Conservation (phyloP, 2,329 filamentous ascomycete species). For the Pseudogymnoascus verrucosus region DNA sequence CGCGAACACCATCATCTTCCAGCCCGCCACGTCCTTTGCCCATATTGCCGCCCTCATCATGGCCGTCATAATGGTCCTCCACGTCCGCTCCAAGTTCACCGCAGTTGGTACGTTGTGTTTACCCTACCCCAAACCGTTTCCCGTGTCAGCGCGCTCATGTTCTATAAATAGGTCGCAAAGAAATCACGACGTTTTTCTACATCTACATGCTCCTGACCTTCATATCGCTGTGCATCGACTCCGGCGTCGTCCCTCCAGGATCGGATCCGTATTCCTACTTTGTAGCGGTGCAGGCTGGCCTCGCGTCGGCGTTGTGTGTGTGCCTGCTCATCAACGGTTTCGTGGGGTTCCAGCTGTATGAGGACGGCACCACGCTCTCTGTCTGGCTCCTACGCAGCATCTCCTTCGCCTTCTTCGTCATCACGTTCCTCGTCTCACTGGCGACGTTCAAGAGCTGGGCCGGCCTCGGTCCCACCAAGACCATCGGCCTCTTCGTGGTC, state of each 20-base stretch:
- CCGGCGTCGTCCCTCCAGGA: conserved; percentile 81
- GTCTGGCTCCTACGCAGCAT: conserved; percentile 83
- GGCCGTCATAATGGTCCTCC: conserved; percentile 95
- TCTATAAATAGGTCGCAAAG: conserved; percentile 45
- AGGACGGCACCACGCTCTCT: conserved; percentile 88
- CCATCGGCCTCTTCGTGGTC: conserved; percentile 81
- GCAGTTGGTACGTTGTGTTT: conserved; percentile 68
- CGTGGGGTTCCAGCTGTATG: conserved; percentile 95
- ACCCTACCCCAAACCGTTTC: neutral
- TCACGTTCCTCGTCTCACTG: conserved; percentile 80
- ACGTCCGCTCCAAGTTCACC: conserved; percentile 95
- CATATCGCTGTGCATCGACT: conserved; percentile 81
- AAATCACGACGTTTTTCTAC: conserved; percentile 89
- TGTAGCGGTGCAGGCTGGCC: conserved; percentile 74
- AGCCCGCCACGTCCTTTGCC: conserved; percentile 82
- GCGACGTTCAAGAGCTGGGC: conserved; percentile 91
- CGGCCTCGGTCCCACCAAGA: conserved; percentile 76
- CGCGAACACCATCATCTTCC: conserved; percentile 97
- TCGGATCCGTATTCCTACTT: conserved; percentile 83
- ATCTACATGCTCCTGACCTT: conserved; percentile 87
- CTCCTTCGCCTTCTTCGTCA: conserved; percentile 72
- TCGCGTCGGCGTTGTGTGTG: conserved; percentile 78
- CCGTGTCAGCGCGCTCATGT: conserved; percentile 1
- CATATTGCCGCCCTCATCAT: conserved; percentile 86
- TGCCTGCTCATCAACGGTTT: conserved; percentile 95